These are phyloP conservation scores for Cordyceps cateniannulata DNA, from an alignment of 2,329 filamentous ascomycete species.

Conservation along the genomic window DNA sequence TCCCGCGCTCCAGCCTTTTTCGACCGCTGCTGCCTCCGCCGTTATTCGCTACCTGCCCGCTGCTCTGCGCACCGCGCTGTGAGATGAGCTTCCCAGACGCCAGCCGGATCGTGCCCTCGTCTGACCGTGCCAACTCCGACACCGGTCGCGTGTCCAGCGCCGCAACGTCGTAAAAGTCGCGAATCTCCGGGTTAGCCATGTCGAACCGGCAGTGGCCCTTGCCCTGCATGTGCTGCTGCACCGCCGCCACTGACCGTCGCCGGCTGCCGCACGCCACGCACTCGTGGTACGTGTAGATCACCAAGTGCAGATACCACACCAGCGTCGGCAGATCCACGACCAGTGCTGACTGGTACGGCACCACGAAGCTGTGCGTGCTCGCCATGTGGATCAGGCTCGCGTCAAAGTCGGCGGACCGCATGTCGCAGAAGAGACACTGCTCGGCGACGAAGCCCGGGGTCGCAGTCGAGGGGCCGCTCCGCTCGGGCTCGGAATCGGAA, in stretches of 20 bases:
- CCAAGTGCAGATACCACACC: conserved; percentile 38
- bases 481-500: background rate
- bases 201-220: conserved; percentile 39
- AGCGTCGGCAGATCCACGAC: conserved; percentile 37
- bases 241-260: conserved; percentile 32
- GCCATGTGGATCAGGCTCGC: conserved; percentile 40
- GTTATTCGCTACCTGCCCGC: background rate
- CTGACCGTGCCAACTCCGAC: background rate
- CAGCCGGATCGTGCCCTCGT: background rate
- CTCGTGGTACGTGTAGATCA: conserved; percentile 39
- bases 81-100: conserved; percentile 8
- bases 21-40: background rate
- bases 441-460: conserved; percentile 19
- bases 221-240: conserved; percentile 40
- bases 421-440: conserved; percentile 35
- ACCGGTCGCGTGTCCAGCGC: conserved; percentile 2
- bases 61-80: conserved; percentile 4
- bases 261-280: conserved; percentile 42
- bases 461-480: background rate
- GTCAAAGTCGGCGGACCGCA: conserved; percentile 22
- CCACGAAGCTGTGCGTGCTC: conserved; percentile 36
- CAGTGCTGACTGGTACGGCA: conserved; percentile 32
- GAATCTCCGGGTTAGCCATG: conserved; percentile 21
- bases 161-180: conserved; percentile 30
- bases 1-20: background rate